A percentile compares a stretch with the other conserved stretches of the same genome.
phyloP scores from a whole-genome alignment of 495 filamentous ascomycete genomes.

The Monascus purpureus region DNA sequence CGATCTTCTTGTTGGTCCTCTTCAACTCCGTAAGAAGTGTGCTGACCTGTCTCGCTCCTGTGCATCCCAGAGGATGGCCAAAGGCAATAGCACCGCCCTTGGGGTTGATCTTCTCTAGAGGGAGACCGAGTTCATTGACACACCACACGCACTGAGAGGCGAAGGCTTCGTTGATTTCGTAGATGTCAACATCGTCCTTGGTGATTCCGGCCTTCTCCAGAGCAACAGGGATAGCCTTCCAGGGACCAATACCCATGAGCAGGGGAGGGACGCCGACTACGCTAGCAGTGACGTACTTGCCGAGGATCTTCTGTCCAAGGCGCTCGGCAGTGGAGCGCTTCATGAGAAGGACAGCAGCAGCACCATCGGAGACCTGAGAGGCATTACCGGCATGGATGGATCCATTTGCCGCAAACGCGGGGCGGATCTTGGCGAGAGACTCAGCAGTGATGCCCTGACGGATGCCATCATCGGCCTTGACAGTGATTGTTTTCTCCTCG shows the following conservation, averaged over 20 bases:
- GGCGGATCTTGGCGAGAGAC: constrained; percentile 72
- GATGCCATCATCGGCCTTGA: constrained; percentile 78
- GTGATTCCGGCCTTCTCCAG: constrained; percentile 73
- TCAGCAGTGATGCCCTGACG: constrained; percentile 75
- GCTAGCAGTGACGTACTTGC: constrained; percentile 75
- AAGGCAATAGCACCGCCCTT: constrained; percentile 99
- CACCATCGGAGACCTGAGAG: constrained; percentile 88
- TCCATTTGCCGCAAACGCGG: constrained; percentile 85
- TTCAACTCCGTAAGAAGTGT: constrained; percentile 81
- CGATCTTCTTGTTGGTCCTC: constrained; percentile 67
- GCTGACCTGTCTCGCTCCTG: constrained; percentile 83
- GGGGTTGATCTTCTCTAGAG: constrained; percentile 73
- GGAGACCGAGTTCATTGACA: constrained; percentile 71
- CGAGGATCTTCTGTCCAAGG: constrained; percentile 76
- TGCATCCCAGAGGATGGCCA: constrained; percentile 90
- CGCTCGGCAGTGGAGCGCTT: constrained; percentile 80
- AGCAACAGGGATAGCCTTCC: constrained; percentile 88
- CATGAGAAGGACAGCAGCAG: constrained; percentile 92
- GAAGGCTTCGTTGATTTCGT: constrained; percentile 99
- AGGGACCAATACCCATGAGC: constrained; percentile 92
- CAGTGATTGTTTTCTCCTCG: constrained; percentile 72
- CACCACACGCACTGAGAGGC: constrained; percentile 93
- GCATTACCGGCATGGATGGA: constrained; percentile 95
- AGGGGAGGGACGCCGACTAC: constrained; percentile 84
- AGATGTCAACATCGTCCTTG: constrained; percentile 91